Evolutionary conservation across 1,284 basidiomycete genomes (phyloP), one percentile per base, ranked within the genome.

Genomic region (Fomitopsis palustris): DNA sequence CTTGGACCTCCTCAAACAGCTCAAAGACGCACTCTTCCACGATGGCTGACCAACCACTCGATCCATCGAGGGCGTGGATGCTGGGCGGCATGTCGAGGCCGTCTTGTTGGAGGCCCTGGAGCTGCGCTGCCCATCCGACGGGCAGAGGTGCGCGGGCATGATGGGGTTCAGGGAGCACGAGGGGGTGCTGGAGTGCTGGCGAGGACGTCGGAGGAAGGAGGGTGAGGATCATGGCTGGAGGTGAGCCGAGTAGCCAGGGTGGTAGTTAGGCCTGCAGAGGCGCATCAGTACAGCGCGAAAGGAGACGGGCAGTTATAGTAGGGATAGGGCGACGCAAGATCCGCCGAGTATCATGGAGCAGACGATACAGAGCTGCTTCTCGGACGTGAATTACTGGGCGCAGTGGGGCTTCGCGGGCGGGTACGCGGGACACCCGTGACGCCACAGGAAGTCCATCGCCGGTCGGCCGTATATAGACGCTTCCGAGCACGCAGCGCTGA

Each of bases 61-160:
- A 77, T 64, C 81, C 81, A 76, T 91, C 89, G 31, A 91, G 75
- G 38, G 84, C 79, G 70, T 89, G 86, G 12, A 86, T 68, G 14
- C 75, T 76, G 1, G 71, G 70, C 0, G 88, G 88, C 31, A 79
- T 69, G 38, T 88, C 83, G 54, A 91, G 79, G 55, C 84, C 81
- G 55, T 87, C 80, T 21, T 77, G 65, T 29, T 77, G 73, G 25
- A 88, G 74, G 29, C 79, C 70, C 16, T 79, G 74, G 21, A 87
- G 73, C 63, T 86, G 83, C 57, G 75, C 77, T 53, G 78, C 79
- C 89, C 81, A 91, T 55, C 77, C 78, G 54, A 66, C 73, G 12
- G 88, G 82, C 52, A 80, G 67, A 37, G 78, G 75, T 3, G 85
- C 68, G 47, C 72, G 67, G 3, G 74, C 67, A n/a, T 85, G 49